Evolutionary conservation across 495 filamentous ascomycete genomes (phyloP), one percentile per base, ranked within the genome.

Genomic region (Penicillium goetzii): DNA sequence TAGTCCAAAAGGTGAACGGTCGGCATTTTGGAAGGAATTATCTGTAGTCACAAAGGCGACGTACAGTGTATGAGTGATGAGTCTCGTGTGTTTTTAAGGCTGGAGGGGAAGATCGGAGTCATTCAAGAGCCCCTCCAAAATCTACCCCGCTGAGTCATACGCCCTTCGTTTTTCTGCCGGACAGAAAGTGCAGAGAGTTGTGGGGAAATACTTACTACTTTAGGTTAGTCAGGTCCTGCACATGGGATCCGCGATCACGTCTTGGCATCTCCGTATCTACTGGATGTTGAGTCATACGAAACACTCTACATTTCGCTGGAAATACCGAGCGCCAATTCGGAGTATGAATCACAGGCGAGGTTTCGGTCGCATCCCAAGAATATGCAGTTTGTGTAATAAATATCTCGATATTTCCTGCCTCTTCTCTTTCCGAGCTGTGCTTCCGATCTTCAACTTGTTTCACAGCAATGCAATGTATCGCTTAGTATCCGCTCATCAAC

Each of bases 1-100:
- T 89, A 89, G 74, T 98, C 93, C 38, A 99, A 86, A 54, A 99
- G 82, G 80, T 99, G 89, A 58, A 97, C 95, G 17, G 85, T 93
- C 38, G 93, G 89, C 93, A 97, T 97, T 43, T 43, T 43, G 21
- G 19, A 6, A 23, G 4, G 14, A 33, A 14, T 1, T 5, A 2
- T 43, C 38, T 61, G 51, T 25, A 61, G 59, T 33, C 49, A 54
- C 34, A 33, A 32, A 8, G 25, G 28, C 34, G n/a, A 45, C 43
- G n/a, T 50, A 56, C 54, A 60, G 34, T 43, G 32, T 54, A 52
- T n/a, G 30, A 52, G 49, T n/a, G 40, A 33, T 49, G 55, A 50
- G 45, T 47, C 32, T 33, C 32, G 23, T 28, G 14, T 34, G 0
- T 12, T 53, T 53, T 53, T 8, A 53, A 57, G 36, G 8, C 17